Conservation (phyloP, 192 early-diverging fungal species). For the Mycoemilia scoparia region DNA sequence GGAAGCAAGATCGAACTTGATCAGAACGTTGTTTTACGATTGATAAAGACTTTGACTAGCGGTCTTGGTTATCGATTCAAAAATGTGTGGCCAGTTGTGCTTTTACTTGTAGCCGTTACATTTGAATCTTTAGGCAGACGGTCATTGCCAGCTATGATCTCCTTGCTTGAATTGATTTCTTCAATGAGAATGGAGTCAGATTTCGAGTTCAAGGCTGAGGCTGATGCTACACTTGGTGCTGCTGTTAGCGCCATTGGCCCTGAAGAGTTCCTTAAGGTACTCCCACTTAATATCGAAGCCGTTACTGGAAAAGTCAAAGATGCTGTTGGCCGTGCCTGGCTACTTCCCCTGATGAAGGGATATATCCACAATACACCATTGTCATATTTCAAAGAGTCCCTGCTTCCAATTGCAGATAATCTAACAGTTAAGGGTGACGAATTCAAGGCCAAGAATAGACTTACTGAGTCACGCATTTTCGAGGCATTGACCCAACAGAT, state of each 20-base stretch:
- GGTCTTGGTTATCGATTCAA: slow-evolving; percentile 64
- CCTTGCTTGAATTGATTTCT: slow-evolving; percentile 39
- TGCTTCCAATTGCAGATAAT: slow-evolving; percentile 67
- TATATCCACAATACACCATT: slow-evolving; percentile 55
- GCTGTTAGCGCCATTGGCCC: slow-evolving; percentile 70
- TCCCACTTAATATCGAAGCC: slow-evolving; percentile 73
- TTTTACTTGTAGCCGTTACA: slow-evolving; percentile 52
- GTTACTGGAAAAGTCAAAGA: slow-evolving; percentile 21
- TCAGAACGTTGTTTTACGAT: slow-evolving; percentile 30
- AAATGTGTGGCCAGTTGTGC: slow-evolving; percentile 67
- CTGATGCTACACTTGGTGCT: slow-evolving; percentile 62
- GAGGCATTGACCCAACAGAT: slow-evolving; percentile 75
- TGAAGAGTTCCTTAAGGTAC: slow-evolving; percentile 44
- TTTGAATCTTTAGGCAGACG: slow-evolving; percentile 52
- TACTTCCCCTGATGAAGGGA: slow-evolving; percentile 66
- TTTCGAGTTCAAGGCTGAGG: slow-evolving; percentile 68
- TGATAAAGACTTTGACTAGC: slow-evolving; percentile 29
- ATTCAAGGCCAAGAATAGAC: slow-evolving; percentile 34
- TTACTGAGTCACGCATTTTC: slow-evolving; percentile 72
- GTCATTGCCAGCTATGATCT: slow-evolving; percentile 38
- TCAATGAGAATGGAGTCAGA: slow-evolving; percentile 66
- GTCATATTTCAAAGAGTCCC: slow-evolving; percentile 40
- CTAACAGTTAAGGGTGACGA: slow-evolving; percentile 42
- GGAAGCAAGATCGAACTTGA: too few relatives aligned
- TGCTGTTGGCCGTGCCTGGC: slow-evolving; percentile 65